Evolutionary conservation across 257 asterid species (phyloP).

Genomic region (Gynochthodes officinalis): DNA sequence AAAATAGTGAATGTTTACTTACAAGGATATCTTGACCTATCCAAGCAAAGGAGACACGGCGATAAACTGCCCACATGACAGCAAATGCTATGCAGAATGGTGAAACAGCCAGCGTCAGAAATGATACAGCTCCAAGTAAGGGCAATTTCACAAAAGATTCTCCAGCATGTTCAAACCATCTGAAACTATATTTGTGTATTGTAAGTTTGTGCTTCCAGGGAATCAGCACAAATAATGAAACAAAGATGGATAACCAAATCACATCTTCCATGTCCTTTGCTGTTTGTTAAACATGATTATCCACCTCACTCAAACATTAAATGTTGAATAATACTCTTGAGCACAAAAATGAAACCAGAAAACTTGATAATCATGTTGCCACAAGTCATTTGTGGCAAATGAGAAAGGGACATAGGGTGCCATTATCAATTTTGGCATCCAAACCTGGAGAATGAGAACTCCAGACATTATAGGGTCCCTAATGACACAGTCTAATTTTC

Average conservation of each 20-base stretch:
- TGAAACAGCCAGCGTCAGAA: constrained; percentile 75
- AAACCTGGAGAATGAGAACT: neutral
- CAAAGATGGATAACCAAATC: neutral
- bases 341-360: constrained; percentile 3
- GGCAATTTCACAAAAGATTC: constrained; percentile 75
- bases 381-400: neutral
- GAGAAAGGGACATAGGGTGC: neutral
- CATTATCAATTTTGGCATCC: neutral
- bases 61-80: constrained; percentile 85
- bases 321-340: neutral
- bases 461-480: neutral
- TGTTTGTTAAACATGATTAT: neutral
- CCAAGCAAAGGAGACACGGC: constrained; percentile 84
- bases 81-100: constrained; percentile 93
- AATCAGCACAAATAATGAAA: constrained; percentile 8
- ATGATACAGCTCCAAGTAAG: constrained; percentile 74
- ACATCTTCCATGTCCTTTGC: neutral
- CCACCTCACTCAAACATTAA: constrained; percentile 1
- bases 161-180: constrained; percentile 75
- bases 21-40: constrained; percentile 99
- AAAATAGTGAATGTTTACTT: constrained; percentile 28
- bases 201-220: constrained; percentile 28
- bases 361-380: neutral
- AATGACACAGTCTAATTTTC: neutral
- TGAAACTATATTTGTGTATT: constrained; percentile 62